Conservation (phyloP, 768 basidiomycete species). For the Lactarius tabidus region DNA sequence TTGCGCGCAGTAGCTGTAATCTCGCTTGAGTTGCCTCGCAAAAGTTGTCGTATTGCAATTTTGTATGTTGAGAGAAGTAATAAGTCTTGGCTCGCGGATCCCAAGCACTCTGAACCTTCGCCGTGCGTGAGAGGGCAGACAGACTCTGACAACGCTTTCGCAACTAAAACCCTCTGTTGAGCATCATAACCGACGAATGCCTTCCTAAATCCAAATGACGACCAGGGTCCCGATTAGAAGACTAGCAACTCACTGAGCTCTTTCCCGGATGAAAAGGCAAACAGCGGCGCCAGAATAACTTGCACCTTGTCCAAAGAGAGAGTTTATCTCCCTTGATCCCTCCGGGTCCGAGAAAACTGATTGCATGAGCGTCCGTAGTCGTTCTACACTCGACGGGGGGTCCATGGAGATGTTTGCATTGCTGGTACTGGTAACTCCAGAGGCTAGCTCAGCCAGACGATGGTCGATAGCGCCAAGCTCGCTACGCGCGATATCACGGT, state of each 20-base stretch:
- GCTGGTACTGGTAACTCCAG: not conserved
- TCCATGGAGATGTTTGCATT: not conserved
- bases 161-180: conserved; percentile 7
- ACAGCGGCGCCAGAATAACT: not conserved
- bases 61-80: conserved; percentile 34
- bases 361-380: conserved; percentile 4
- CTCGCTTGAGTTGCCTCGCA: conserved; percentile 47
- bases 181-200: conserved; percentile 10
- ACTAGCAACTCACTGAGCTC: conserved; percentile 9
- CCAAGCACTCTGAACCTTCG: conserved; percentile 19
- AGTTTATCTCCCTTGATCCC: conserved; percentile 3
- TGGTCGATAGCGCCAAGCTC: conserved; percentile 15
- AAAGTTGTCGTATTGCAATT: conserved; percentile 37
- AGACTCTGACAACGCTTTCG: conserved; percentile 15
- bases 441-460: conserved; percentile 14
- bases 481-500: conserved; percentile 7
- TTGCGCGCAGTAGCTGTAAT: conserved; percentile 46
- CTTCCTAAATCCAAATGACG: conserved; percentile 7
- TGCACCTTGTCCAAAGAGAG: not conserved
- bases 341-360: conserved; percentile 13
- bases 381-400: not conserved
- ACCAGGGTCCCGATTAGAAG: not conserved
- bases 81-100: conserved; percentile 16
- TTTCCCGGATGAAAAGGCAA: conserved; percentile 13
- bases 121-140: conserved; percentile 19